Base-by-base conservation (phyloP, 2,329 filamentous ascomycete genomes). In the Epichloe scottii region DNA sequence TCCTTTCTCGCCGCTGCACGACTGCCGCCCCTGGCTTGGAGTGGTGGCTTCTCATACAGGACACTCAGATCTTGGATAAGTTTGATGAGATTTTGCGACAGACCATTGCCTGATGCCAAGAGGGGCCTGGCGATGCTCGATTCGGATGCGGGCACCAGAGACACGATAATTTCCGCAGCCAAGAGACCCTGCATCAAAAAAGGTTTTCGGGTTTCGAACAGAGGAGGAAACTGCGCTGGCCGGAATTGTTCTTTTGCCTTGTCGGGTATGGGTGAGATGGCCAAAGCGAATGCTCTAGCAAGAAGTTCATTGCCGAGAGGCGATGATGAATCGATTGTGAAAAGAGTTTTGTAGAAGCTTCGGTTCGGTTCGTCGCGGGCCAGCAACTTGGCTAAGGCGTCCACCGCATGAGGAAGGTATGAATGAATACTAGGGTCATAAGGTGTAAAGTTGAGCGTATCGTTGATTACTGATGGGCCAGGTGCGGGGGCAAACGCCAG, bases 311-410 rank as follows among this genome's bases (percentile, higher is more conserved):
- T 84, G 0, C 86, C 79, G 7, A 82, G 75, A 1, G 73, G 74
- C 10, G 79, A 77, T 15, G 72, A 71, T 6, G 81, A 76, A 59
- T 95, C 89, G 6, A 83, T 76, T 19, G 82, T 74, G 60, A 97
- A 94, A 10, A 97, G 85, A 40, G 80, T 75, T 64, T 85, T 87
- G 71, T 90, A 97, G 59, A 87, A 84, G 3, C 82, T 82, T 54
- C 93, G 76, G 60, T 98, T 98, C 0, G 93, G 91, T 59, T 97
- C 91, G 63, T 97, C 93, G 48, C 90, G 79, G 4, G 93, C 91
- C 26, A 98, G 75, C 3, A 98, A 74, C 66, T 97, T 97, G 2
- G 93, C 91, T 26, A 97, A 72, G 46, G 86, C 85, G 64, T 98
- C 93, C 17, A 97, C 81, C 1, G 93, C 93, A 38, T 88, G 82